Percentiles rank a stretch among this genome's conserved stretches.
Evolutionary conservation across 2,329 filamentous ascomycete species (phyloP).

Genomic region (Elsinoe batatas): DNA sequence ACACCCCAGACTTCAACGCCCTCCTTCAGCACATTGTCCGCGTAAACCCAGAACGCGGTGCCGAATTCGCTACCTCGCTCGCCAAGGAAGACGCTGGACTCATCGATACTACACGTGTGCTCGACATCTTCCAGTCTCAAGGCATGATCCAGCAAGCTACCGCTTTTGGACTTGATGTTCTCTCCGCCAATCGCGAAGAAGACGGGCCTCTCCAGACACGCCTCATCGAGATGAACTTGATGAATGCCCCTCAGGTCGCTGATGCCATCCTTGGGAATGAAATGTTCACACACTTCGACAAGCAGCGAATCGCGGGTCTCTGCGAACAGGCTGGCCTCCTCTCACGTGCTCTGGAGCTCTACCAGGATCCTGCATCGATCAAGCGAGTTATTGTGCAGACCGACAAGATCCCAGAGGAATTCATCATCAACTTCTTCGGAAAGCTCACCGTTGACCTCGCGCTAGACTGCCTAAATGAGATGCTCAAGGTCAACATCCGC

Average conservation of each 20-base stretch:
- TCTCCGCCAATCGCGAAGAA: slow-evolving; percentile 90
- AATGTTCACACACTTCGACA: slow-evolving; percentile 97
- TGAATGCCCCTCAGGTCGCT: slow-evolving; percentile 93
- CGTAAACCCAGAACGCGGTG: slow-evolving; percentile 83
- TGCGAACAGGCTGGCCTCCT: slow-evolving; percentile 84
- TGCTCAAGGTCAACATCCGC: slow-evolving; percentile 93
- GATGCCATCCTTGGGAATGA: slow-evolving; percentile 97
- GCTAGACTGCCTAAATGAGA: slow-evolving; percentile 85
- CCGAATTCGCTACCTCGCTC: slow-evolving; percentile 86
- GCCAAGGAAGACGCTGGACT: slow-evolving; percentile 82
- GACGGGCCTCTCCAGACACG: slow-evolving; percentile 90
- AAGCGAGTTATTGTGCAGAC: slow-evolving; percentile 84
- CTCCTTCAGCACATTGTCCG: slow-evolving; percentile 87
- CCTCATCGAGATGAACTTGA: slow-evolving; percentile 92
- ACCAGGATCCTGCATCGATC: slow-evolving; percentile 78
- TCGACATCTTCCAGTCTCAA: slow-evolving; percentile 96
- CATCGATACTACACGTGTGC: slow-evolving; percentile 86
- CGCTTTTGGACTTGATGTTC: slow-evolving; percentile 90
- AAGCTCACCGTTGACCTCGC: slow-evolving; percentile 92
- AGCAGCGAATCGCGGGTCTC: slow-evolving; percentile 72
- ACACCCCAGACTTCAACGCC: slow-evolving; percentile 90
- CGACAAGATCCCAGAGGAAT: slow-evolving; percentile 81
- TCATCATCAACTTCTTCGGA: slow-evolving; percentile 86
- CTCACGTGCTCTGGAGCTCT: slow-evolving; percentile 71
- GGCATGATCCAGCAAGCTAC: slow-evolving; percentile 97